phyloP scores from a whole-genome alignment of 768 basidiomycete genomes.

The Hebeloma cylindrosporum region DNA sequence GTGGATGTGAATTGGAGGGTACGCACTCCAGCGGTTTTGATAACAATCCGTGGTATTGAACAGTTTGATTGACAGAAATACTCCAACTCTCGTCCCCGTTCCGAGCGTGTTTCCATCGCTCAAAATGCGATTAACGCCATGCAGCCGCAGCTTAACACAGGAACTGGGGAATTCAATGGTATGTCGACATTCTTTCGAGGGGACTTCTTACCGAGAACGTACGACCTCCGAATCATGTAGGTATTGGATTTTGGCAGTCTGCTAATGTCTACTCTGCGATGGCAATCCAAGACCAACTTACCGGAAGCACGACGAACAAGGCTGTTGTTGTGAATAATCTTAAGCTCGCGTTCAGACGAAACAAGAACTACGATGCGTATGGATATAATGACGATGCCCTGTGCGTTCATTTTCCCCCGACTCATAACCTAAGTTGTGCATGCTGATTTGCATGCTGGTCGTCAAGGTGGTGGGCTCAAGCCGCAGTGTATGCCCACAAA shows the following conservation, averaged over 20 bases:
- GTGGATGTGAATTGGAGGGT: slow-evolving; percentile 47
- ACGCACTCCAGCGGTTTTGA: slow-evolving; percentile 13
- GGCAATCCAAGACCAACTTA: slow-evolving; percentile 46
- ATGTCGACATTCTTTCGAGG: background rate
- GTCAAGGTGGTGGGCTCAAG: slow-evolving; percentile 53
- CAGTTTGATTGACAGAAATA: slow-evolving; percentile 29
- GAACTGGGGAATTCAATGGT: slow-evolving; percentile 16
- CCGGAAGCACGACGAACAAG: slow-evolving; percentile 38
- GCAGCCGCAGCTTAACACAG: slow-evolving; percentile 33
- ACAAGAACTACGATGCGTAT: slow-evolving; percentile 43
- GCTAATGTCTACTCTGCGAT: slow-evolving; percentile 52
- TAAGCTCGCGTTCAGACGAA: slow-evolving; percentile 39
- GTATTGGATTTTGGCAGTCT: slow-evolving; percentile 53
- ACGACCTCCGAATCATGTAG: slow-evolving; percentile 21
- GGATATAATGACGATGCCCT: slow-evolving; percentile 51
- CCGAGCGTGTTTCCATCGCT: slow-evolving; percentile 40
- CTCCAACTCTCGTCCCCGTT: slow-evolving; percentile 28
- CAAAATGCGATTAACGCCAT: slow-evolving; percentile 42
- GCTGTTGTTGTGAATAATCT: slow-evolving; percentile 38
- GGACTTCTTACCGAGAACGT: background rate
- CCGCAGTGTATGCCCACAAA: slow-evolving; percentile 49
- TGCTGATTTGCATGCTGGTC: background rate
- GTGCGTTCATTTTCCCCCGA: slow-evolving; percentile 23
- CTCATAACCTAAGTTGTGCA: background rate
- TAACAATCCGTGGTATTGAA: slow-evolving; percentile 2